Base-by-base conservation (phyloP, 192 early-diverging fungal genomes). In the Podochytrium sp. region DNA sequence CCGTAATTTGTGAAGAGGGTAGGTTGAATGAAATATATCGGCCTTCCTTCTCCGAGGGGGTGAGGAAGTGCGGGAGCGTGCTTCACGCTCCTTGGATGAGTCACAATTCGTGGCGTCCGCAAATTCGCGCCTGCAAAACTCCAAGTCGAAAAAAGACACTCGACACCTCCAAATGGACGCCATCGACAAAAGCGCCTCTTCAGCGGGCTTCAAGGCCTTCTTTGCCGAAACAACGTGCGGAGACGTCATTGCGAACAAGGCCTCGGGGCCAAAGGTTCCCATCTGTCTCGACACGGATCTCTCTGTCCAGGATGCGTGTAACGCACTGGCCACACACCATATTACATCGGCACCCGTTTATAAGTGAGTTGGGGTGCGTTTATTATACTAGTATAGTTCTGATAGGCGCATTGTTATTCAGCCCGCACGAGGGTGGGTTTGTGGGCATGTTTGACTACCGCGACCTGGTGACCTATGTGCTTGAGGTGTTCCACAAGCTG, bases 361-460 rank as follows among this genome's bases (percentile, higher is more conserved):
- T 72, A 23, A 7, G 59, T 61, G 59, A 38, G 5, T 57, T 61
- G 59, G 27, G 30, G 38, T 12, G 27, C 7, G 5, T 30, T 35
- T 34, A 61, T 34, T 61, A 18, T 0, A 18, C 0, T 0, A 0
- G 18, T 34, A 10, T 35, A 10, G 5, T n/a, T n/a, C n/a, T n/a
- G n/a, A n/a, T n/a, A n/a, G n/a, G n/a, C 20, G 25, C 55, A 57
- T 57, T 30, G 10, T 12, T 12, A n/a, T 0, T 47, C 38, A 77
- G 81, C 52, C 62, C 62, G 1, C 55, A 57, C 16, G 58, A 65
- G 38, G 80, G 80, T 23, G 81, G 80, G 3, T 85, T 85, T 56
- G 39, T 85, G 34, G 85, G 85, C 20, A 81, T 81, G 81, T 61
- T 87, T 49, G 85, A 87, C 67, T 85, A 83, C 70, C 37, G 81